Evolutionary conservation across 305 asterid genomes (phyloP).

Genomic region (Solanum hybrid): DNA sequence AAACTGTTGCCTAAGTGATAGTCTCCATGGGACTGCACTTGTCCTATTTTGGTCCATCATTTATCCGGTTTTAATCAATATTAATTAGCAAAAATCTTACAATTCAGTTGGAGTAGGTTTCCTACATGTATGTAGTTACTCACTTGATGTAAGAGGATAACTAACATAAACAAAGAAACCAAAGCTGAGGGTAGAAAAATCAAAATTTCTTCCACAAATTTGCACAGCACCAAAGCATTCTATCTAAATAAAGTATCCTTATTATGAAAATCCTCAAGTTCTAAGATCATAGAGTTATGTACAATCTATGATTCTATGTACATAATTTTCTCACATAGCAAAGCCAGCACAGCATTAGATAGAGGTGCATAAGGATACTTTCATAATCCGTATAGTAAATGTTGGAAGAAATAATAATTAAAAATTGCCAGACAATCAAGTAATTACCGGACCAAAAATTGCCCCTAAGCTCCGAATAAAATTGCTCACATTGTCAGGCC

Average conservation of each 20-base stretch:
- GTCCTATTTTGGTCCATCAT: background rate
- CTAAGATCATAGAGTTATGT: background rate
- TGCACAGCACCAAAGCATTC: background rate
- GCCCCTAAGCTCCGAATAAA: conserved; percentile 16
- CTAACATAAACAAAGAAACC: background rate
- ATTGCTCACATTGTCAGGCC: conserved; percentile 28
- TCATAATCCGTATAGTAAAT: background rate
- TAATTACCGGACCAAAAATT: conserved; percentile 20
- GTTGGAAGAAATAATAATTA: background rate
- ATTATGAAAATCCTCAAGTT: background rate
- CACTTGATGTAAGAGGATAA: background rate
- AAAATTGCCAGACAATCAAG: background rate
- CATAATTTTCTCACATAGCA: background rate
- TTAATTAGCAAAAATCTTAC: background rate
- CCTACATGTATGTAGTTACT: background rate
- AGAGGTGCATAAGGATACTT: background rate
- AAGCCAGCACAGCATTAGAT: background rate
- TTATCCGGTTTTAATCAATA: background rate
- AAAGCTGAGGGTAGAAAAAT: background rate
- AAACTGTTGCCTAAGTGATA: background rate
- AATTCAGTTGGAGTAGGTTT: background rate
- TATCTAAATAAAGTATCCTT: background rate
- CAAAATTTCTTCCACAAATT: background rate
- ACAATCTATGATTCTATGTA: background rate
- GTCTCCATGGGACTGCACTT: background rate